Percentiles rank a stretch among this genome's conserved stretches.
phyloP scores from a whole-genome alignment of 2,329 filamentous ascomycete species.

The Xylaria sp. region DNA sequence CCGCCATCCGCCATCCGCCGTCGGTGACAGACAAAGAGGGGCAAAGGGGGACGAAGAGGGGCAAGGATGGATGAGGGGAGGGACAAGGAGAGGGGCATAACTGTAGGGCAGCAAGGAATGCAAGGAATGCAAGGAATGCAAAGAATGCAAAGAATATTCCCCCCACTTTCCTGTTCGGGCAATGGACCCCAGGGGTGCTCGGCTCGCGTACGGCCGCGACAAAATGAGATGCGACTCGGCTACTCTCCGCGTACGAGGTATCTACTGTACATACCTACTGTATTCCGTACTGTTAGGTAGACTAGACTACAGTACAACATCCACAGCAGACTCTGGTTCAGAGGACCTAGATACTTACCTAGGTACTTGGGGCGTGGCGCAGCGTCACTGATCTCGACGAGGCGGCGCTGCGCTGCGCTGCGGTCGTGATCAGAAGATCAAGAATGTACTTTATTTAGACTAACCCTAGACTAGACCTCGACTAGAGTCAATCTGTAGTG shows the following conservation, averaged over 20 bases:
- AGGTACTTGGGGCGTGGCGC: conserved; percentile 10
- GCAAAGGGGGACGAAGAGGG: conserved; percentile 3
- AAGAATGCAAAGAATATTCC: conserved; percentile 5
- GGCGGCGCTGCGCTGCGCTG: too few species aligned
- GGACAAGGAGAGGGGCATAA: background rate
- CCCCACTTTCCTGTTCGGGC: conserved; percentile 22
- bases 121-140: conserved; percentile 5
- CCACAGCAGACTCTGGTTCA: too few species aligned
- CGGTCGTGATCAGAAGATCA: too few species aligned
- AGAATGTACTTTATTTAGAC: too few species aligned
- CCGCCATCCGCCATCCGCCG: background rate
- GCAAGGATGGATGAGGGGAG: conserved; percentile 1
- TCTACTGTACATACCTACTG: too few species aligned
- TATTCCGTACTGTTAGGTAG: too few species aligned
- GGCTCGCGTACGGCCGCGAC: conserved; percentile 6
- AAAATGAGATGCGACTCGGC: background rate
- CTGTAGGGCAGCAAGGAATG: conserved; percentile 4
- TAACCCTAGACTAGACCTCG: too few species aligned
- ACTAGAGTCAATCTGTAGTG: too few species aligned
- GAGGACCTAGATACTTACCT: too few species aligned
- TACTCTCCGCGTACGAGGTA: background rate
- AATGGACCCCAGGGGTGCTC: background rate
- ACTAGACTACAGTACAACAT: too few species aligned
- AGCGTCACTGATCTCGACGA: conserved; percentile 2
- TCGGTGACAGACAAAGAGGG: background rate